Evolutionary conservation across 2,329 filamentous ascomycete genomes (phyloP).

Genomic region (Paraphoma chrysanthemicola): DNA sequence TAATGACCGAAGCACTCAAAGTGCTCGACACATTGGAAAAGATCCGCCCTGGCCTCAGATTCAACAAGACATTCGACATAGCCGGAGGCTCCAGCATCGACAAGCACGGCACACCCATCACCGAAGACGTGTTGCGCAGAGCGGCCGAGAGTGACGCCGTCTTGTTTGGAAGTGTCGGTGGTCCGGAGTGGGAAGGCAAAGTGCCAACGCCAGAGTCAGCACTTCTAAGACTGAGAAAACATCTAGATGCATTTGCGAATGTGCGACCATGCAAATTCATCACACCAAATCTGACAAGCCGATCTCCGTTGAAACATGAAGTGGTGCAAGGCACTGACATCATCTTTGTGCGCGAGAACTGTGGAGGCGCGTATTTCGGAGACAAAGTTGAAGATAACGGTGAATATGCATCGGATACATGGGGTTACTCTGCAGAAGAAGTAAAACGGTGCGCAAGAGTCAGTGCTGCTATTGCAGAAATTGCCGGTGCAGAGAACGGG

Average conservation of each 20-base stretch:
- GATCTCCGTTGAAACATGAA: constrained; percentile 1
- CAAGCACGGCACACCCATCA: not conserved
- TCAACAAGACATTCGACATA: not conserved
- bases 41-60: not conserved
- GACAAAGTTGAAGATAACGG: constrained; percentile 3
- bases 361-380: constrained; percentile 11
- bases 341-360: constrained; percentile 13
- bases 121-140: not conserved
- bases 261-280: not conserved
- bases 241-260: not conserved
- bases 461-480: constrained; percentile 4
- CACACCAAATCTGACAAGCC: not conserved
- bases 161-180: not conserved
- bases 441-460: constrained; percentile 7
- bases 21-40: not conserved
- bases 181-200: not conserved
- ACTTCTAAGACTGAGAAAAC: not conserved
- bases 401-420: constrained; percentile 8
- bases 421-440: constrained; percentile 5
- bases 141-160: not conserved
- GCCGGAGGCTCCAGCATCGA: not conserved
- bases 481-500: not conserved
- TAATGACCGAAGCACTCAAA: not conserved
- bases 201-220: not conserved
- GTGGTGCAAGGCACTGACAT: constrained; percentile 8